Evolutionary conservation across 2,329 filamentous ascomycete genomes (phyloP), one percentile per base, ranked within the genome.

Genomic region (Aschersonia sp.): DNA sequence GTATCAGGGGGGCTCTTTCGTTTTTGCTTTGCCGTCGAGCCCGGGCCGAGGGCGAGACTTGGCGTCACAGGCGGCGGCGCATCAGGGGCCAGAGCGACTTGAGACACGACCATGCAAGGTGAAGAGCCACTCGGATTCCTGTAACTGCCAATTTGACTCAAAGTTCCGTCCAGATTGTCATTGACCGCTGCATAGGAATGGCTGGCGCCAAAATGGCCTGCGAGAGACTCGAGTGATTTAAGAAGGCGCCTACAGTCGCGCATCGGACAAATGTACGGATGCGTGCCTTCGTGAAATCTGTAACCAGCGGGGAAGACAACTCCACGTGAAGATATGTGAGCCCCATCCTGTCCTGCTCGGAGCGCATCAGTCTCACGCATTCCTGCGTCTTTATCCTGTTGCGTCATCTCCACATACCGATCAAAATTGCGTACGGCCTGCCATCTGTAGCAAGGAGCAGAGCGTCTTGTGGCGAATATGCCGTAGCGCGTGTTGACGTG

Each of bases 81-180:
- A 29, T 43, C 43, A 12, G 52, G 35, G 1, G 58, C 49, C 4
- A 58, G 50, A 14, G 55, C 55, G 2, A 54, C 51, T n/a, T 48
- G 54, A 2, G 61, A 62, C 2, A 63, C 45, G 8, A 64, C 47
- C 4, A 64, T 56, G 6, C 50, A 59, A 7, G 62, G 59, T 1
- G 57, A 56, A 6, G 48, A 39, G 11, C 53, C 52, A n/a, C 33
- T 44, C 12, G 40, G 30, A 39, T 55, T 61, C 29, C 48, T 51
- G 46, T 63, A 63, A 8, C 4, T 48, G 8, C 54, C 54, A 4
- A 65, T 41, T 8, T 58, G 50, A 12, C 62, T 58, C 8, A 69
- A 46, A 0, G 66, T 69, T 3, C 67, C 67, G 8, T 69, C 67
- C 4, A 55, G 54, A 31, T 69, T 69, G 46, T 69, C 67, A 31